These are phyloP conservation scores for Pilasporangium apinafurcum DNA, from an alignment of 352 stramenopile genomes.

Conservation along the genomic window DNA sequence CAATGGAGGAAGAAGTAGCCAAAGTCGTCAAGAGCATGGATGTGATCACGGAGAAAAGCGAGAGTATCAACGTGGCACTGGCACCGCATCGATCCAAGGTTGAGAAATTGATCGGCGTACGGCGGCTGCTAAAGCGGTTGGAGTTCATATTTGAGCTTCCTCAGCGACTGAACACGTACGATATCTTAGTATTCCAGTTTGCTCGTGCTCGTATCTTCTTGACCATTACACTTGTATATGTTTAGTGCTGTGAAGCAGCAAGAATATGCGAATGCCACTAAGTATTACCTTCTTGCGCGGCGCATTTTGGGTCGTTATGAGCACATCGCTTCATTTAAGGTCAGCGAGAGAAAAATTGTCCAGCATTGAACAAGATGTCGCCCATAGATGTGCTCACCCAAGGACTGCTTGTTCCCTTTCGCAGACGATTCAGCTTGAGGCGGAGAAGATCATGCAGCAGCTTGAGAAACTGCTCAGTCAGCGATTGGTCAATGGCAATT, in stretches of 20 bases:
- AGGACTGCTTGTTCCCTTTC: too few relatives aligned
- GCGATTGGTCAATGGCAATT: constrained; percentile 32
- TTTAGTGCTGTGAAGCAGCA: constrained; percentile 81
- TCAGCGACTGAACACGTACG: constrained; percentile 66
- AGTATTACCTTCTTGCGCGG: constrained; percentile 82
- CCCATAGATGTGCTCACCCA: too few relatives aligned
- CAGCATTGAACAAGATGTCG: too few relatives aligned
- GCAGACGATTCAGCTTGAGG: constrained; percentile 80
- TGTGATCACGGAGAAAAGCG: constrained; percentile 79
- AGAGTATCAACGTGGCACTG: constrained; percentile 86
- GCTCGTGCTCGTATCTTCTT: neutral
- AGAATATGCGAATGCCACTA: constrained; percentile 81
- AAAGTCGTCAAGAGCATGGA: constrained; percentile 87
- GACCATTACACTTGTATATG: neutral
- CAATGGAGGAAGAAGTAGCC: constrained; percentile 87
- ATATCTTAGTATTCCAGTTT: neutral
- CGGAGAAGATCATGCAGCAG: constrained; percentile 80
- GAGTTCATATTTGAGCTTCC: constrained; percentile 98
- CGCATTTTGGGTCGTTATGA: constrained; percentile 85
- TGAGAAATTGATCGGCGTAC: constrained; percentile 96
- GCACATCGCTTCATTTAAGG: constrained; percentile 87
- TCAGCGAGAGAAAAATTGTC: too few relatives aligned
- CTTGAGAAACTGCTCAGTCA: constrained; percentile 60
- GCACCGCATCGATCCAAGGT: constrained; percentile 85
- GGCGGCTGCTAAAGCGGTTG: constrained; percentile 93